phyloP scores from a whole-genome alignment of 306 rosid genomes.

The Begonia masoniana region DNA sequence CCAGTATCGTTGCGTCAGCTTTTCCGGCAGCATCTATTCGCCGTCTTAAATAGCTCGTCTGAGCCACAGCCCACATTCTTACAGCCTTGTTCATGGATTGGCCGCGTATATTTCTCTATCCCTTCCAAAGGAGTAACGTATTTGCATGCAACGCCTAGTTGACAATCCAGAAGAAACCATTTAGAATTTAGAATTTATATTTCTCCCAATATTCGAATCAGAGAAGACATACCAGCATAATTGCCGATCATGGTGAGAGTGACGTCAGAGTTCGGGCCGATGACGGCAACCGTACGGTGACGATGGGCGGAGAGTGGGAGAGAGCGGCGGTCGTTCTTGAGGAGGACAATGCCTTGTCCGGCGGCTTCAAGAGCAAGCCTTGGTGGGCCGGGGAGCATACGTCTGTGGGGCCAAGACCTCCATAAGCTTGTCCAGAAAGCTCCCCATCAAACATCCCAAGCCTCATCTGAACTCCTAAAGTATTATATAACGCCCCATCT shows the following conservation, averaged over 20 bases:
- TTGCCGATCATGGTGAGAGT: constrained; percentile 72
- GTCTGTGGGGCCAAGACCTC: constrained; percentile 55
- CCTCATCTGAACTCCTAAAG: constrained; percentile 71
- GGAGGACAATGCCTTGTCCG: constrained; percentile 72
- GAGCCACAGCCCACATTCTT: constrained; percentile 35
- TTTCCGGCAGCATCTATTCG: constrained; percentile 41
- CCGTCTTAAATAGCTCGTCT: constrained; percentile 35
- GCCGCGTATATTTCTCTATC: constrained; percentile 33
- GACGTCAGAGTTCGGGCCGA: constrained; percentile 79
- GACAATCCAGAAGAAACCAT: no score
- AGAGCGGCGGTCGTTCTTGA: constrained; percentile 42
- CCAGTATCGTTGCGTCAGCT: constrained; percentile 54
- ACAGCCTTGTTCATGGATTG: constrained; percentile 51
- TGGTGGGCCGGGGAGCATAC: constrained; percentile 67
- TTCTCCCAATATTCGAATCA: neutral
- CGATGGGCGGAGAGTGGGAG: constrained; percentile 47
- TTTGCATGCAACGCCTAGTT: constrained; percentile 63
- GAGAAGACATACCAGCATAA: constrained; percentile 45
- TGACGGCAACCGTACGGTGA: constrained; percentile 54
- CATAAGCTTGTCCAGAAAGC: constrained; percentile 38
- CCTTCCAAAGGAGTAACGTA: constrained; percentile 72
- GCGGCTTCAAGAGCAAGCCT: constrained; percentile 72
- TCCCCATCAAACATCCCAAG: constrained; percentile 81
- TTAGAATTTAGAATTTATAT: no score
- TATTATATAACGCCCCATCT: constrained; percentile 44